phyloP scores from a whole-genome alignment of 768 basidiomycete genomes.

The Mycena galericulata region DNA sequence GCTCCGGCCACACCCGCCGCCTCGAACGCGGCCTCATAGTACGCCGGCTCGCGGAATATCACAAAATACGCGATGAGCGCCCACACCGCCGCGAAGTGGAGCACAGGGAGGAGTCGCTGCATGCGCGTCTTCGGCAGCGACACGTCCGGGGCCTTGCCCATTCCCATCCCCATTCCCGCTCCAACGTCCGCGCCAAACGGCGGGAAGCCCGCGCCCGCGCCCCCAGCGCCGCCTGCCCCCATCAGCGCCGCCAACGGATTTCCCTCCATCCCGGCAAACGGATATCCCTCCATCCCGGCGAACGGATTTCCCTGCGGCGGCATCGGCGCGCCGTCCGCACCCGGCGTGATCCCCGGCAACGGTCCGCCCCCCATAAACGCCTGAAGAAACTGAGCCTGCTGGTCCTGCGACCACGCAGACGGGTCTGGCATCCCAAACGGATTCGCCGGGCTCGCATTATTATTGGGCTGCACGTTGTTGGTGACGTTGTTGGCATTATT shows the following conservation, averaged over 20 bases:
- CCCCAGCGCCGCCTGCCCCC: slow-evolving; percentile 10
- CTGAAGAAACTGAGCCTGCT: slow-evolving; percentile 76
- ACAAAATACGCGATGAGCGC: slow-evolving; percentile 75
- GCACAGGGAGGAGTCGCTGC: slow-evolving; percentile 72
- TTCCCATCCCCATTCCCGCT: slow-evolving; percentile 25
- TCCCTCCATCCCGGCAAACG: slow-evolving; percentile 47
- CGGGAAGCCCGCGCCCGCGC: neutral
- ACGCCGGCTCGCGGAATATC: slow-evolving; percentile 70
- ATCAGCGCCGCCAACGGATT: slow-evolving; percentile 61
- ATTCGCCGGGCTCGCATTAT: neutral
- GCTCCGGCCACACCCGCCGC: slow-evolving; percentile 46
- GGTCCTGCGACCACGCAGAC: slow-evolving; percentile 74
- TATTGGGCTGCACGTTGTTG: no score
- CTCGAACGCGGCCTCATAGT: slow-evolving; percentile 53
- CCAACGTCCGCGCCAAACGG: neutral
- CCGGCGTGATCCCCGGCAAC: neutral
- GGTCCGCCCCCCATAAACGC: slow-evolving; percentile 62
- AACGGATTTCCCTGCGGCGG: slow-evolving; percentile 5
- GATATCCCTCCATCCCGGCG: slow-evolving; percentile 7
- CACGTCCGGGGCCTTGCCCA: slow-evolving; percentile 40
- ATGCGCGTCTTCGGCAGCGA: slow-evolving; percentile 55
- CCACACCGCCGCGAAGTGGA: slow-evolving; percentile 78
- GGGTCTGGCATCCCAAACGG: slow-evolving; percentile 54
- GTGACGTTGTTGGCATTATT: slow-evolving; percentile 33
- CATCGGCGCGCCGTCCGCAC: neutral